Evolutionary conservation across 1,284 basidiomycete species (phyloP).

Genomic region (Moesziomyces parantarcticus): DNA sequence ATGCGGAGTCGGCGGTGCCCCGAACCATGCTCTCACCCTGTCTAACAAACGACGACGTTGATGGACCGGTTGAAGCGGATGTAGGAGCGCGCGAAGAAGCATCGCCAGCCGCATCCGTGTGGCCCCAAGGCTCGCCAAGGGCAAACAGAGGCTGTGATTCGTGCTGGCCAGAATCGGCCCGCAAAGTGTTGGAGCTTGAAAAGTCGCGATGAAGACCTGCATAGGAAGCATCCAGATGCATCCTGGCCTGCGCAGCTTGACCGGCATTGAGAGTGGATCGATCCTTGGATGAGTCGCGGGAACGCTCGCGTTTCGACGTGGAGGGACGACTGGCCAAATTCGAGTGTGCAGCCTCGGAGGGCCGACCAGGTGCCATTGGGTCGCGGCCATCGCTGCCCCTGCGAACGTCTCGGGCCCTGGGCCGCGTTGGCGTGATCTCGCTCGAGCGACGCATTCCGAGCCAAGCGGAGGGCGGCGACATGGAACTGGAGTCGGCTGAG

Average conservation of each 20-base stretch:
- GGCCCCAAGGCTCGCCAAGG: neutral
- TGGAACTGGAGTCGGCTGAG: neutral
- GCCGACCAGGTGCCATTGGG: neutral
- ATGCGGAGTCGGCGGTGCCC: conserved; percentile 12
- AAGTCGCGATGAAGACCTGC: conserved; percentile 32
- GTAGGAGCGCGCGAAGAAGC: conserved; percentile 1
- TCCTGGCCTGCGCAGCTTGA: neutral
- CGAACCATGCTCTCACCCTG: conserved; percentile 17
- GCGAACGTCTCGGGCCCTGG: neutral
- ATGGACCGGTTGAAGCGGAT: conserved; percentile 1
- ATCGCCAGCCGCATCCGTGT: neutral
- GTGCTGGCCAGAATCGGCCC: conserved; percentile 5
- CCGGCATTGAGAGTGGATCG: neutral
- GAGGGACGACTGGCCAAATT: neutral
- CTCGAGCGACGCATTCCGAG: conserved; percentile 18
- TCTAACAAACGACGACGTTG: neutral
- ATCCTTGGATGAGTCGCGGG: neutral
- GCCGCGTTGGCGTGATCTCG: conserved; percentile 26
- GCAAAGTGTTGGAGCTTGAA: conserved; percentile 42
- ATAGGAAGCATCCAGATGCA: neutral
- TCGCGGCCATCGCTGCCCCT: conserved; percentile 6
- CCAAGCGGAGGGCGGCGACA: conserved; percentile 24
- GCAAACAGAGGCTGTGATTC: neutral
- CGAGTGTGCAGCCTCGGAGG: neutral
- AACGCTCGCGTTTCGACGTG: neutral